Percentiles rank a stretch among this genome's conserved stretches.
phyloP scores from a whole-genome alignment of 1,284 basidiomycete species.

The Fomes fomentarius region DNA sequence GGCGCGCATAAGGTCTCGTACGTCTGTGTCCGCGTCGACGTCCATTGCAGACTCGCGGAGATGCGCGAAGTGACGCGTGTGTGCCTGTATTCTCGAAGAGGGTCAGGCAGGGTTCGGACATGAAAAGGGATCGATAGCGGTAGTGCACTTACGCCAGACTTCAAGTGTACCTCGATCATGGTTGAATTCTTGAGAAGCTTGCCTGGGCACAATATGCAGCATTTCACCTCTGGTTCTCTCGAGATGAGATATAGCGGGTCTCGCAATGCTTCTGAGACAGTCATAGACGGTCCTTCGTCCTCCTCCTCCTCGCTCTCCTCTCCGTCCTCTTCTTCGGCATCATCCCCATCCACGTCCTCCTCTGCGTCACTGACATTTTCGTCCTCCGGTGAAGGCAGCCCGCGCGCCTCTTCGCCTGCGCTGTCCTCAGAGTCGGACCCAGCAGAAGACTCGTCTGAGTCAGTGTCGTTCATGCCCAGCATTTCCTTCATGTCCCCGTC shows the following conservation, averaged over 20 bases:
- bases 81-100: conserved; percentile 45
- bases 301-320: conserved; percentile 33
- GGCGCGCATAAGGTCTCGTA: conserved; percentile 48
- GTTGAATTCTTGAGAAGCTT: conserved; percentile 68
- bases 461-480: conserved; percentile 74
- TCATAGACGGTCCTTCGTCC: conserved; percentile 47
- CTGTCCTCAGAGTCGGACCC: conserved; percentile 26
- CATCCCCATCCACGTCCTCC: conserved; percentile 32
- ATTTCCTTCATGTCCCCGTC: conserved; percentile 72
- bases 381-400: conserved; percentile 24
- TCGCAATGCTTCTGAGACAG: conserved; percentile 60
- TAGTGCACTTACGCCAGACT: conserved; percentile 63
- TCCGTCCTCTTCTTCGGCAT: conserved; percentile 32
- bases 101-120: not conserved
- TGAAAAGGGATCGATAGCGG: not conserved
- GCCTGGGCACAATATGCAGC: conserved; percentile 76
- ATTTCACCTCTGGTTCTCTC: conserved; percentile 52
- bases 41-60: conserved; percentile 46
- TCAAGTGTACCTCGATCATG: conserved; percentile 65
- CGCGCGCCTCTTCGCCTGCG: conserved; percentile 28
- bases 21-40: conserved; percentile 46
- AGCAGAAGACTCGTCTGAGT: conserved; percentile 64
- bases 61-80: conserved; percentile 58
- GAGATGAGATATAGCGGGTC: conserved; percentile 68
- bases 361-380: conserved; percentile 34